Evolutionary conservation across 345 rosid genomes (phyloP).

Genomic region (Bruguiera sexangula): DNA sequence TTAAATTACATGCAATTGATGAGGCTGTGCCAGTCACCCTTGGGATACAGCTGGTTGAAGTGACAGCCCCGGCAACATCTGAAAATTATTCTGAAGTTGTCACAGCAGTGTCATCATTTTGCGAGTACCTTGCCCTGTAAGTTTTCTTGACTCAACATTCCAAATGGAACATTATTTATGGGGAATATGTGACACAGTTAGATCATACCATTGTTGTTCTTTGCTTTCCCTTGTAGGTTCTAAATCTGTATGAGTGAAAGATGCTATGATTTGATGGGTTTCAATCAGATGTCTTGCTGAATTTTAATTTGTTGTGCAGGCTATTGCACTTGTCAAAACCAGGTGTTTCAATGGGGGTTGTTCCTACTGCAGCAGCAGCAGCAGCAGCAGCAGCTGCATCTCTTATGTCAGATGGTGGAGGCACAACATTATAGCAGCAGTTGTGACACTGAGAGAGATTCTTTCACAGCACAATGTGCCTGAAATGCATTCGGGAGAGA

Average conservation of each 20-base stretch:
- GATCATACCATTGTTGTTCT: too few species aligned
- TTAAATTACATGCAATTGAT: conserved; percentile 44
- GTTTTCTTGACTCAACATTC: conserved; percentile 8
- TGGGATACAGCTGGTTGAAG: conserved; percentile 94
- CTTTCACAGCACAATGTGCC: too few species aligned
- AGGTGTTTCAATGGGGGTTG: conserved; percentile 75
- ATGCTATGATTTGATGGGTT: too few species aligned
- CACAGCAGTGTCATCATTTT: conserved; percentile 74
- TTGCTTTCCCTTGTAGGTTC: neutral
- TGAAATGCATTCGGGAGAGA: too few species aligned
- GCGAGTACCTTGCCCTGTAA: conserved; percentile 97
- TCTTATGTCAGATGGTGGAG: conserved; percentile 97
- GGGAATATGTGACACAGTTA: too few species aligned
- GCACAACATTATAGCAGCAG: conserved; percentile 36
- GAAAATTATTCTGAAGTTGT: conserved; percentile 81
- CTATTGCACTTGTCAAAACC: conserved; percentile 93
- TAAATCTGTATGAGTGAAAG: neutral
- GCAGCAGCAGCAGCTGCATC: conserved; percentile 95
- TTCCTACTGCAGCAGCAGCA: conserved; percentile 95
- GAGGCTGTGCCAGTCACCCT: conserved; percentile 92
- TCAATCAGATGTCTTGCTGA: too few species aligned
- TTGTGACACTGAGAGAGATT: too few species aligned
- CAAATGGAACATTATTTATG: too few species aligned
- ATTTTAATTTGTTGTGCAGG: conserved; percentile 36
- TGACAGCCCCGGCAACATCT: conserved; percentile 81